Evolutionary conservation across 257 asterid species (phyloP).

Genomic region (Solanum appendiculatum): DNA sequence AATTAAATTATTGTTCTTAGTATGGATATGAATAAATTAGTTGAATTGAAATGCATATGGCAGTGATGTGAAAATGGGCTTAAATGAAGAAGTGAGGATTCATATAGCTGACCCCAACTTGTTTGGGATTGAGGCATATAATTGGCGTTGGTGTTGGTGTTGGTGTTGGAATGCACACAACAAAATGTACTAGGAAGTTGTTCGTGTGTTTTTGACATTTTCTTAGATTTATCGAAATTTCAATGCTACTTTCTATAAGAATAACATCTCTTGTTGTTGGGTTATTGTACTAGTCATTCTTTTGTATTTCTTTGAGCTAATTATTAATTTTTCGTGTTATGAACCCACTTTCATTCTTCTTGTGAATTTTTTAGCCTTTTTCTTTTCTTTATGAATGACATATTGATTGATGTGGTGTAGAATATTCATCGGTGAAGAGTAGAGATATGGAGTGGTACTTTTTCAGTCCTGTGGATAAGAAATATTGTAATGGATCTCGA

Average conservation of each 20-base stretch:
- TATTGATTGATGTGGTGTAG: constrained; percentile 19
- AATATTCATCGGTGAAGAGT: constrained; percentile 52
- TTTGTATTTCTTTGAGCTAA: not conserved
- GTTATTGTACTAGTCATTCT: not conserved
- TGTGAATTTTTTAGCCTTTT: not conserved
- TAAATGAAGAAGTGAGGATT: not conserved
- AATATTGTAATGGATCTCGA: constrained; percentile 88
- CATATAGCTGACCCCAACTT: not conserved
- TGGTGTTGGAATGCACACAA: not conserved
- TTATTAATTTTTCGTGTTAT: not conserved
- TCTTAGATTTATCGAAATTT: not conserved
- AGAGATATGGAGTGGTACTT: constrained; percentile 95
- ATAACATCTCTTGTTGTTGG: not conserved
- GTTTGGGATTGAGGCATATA: not conserved
- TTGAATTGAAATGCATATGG: not conserved
- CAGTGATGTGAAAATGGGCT: not conserved
- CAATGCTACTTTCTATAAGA: not conserved
- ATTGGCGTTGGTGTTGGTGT: not conserved
- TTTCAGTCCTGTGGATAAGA: constrained; percentile 84
- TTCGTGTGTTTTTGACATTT: not conserved
- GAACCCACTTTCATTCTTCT: not conserved
- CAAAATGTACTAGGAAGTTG: not conserved
- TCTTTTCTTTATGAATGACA: not conserved
- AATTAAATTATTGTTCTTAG: not conserved
- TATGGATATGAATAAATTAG: not conserved